phyloP scores from a whole-genome alignment of 2,329 filamentous ascomycete genomes.

The Penicillium glabrum region DNA sequence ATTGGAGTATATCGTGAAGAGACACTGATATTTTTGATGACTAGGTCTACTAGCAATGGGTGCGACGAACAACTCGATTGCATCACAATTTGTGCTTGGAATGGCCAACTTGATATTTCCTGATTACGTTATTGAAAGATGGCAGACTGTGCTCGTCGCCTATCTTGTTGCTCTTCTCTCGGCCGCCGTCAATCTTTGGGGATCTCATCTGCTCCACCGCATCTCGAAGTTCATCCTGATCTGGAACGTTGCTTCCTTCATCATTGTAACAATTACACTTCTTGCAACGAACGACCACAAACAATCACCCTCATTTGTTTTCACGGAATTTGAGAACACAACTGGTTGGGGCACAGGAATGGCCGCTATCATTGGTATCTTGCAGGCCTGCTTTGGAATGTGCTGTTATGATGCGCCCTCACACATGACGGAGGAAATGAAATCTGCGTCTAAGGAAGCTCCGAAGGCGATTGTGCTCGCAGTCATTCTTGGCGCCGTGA shows the following conservation, averaged over 20 bases:
- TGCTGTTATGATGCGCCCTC: slow-evolving; percentile 50
- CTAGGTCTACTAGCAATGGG: slow-evolving; percentile 53
- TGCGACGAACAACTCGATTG: slow-evolving; percentile 55
- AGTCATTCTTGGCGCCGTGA: slow-evolving; percentile 47
- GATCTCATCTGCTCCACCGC: slow-evolving; percentile 52
- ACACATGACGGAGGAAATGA: slow-evolving; percentile 59
- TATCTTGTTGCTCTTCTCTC: slow-evolving; percentile 51
- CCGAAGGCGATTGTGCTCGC: slow-evolving; percentile 50
- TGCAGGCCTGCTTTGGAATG: slow-evolving; percentile 58
- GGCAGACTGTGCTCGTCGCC: slow-evolving; percentile 57
- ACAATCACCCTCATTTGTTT: slow-evolving; percentile 56
- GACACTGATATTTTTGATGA: not conserved
- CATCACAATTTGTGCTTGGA: slow-evolving; percentile 57
- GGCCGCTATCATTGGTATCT: slow-evolving; percentile 53
- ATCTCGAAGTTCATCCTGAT: slow-evolving; percentile 52
- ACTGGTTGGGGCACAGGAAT: slow-evolving; percentile 54
- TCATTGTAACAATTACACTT: slow-evolving; percentile 54
- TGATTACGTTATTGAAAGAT: slow-evolving; percentile 53
- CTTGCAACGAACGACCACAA: slow-evolving; percentile 56
- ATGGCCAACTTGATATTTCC: slow-evolving; percentile 55
- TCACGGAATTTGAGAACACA: slow-evolving; percentile 55
- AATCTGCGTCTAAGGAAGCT: slow-evolving; percentile 50
- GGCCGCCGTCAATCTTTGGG: slow-evolving; percentile 51
- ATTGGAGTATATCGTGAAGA: not conserved
- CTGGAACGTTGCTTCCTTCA: slow-evolving; percentile 56